Percentiles rank a stretch among this genome's conserved stretches.
Conservation (phyloP, 495 filamentous ascomycete genomes). For the Bacidia rubella region DNA sequence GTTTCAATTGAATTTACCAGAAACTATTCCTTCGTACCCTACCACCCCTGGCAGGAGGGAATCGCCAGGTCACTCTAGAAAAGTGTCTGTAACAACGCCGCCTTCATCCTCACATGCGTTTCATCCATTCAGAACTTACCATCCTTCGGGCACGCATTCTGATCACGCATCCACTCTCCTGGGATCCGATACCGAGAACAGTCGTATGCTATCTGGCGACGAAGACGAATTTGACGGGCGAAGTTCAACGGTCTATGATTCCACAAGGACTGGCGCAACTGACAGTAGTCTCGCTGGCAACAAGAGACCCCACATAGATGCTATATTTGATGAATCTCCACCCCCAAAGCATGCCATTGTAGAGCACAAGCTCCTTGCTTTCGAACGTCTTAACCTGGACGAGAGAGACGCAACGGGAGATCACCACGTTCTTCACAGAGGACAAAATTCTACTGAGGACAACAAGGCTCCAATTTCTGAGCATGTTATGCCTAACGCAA, state of each 20-base stretch:
- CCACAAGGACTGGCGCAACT: constrained; percentile 69
- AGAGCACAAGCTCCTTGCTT: constrained; percentile 41
- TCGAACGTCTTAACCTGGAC: constrained; percentile 36
- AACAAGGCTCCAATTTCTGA: too few relatives aligned
- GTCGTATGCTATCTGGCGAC: constrained; percentile 60
- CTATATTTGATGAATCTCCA: constrained; percentile 72
- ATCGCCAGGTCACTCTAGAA: constrained; percentile 3
- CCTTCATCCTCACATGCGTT: constrained; percentile 10
- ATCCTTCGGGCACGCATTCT: constrained; percentile 38
- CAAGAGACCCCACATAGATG: constrained; percentile 55
- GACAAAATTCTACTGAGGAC: not conserved
- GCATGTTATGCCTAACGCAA: too few relatives aligned
- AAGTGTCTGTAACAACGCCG: not conserved
- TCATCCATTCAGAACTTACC: constrained; percentile 16
- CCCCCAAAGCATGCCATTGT: constrained; percentile 34
- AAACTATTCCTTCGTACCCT: constrained; percentile 25
- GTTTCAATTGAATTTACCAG: constrained; percentile 41
- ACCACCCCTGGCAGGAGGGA: constrained; percentile 14
- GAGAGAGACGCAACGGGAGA: constrained; percentile 8
- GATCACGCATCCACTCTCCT: constrained; percentile 71
- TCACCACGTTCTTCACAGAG: not conserved
- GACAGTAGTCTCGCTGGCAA: constrained; percentile 36
- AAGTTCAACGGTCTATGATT: constrained; percentile 88
- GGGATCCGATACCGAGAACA: constrained; percentile 69
- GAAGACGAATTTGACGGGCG: constrained; percentile 62